A percentile compares a stretch with the other conserved stretches of the same genome.
phyloP scores from a whole-genome alignment of 306 rosid genomes.

The Lathyrus tuberosus region DNA sequence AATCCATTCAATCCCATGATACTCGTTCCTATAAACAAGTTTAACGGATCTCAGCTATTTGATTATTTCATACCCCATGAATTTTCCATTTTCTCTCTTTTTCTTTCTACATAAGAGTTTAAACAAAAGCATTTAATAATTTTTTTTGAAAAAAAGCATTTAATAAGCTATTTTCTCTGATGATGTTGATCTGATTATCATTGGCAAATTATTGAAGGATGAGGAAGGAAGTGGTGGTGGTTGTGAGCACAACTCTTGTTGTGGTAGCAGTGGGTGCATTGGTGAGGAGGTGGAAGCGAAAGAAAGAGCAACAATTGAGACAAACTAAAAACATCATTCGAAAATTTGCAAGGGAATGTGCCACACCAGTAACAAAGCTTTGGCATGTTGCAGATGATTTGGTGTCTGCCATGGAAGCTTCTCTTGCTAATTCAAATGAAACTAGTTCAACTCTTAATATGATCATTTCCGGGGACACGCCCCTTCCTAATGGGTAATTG shows the following conservation, averaged over 20 bases:
- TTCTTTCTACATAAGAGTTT: neutral
- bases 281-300: conserved; percentile 45
- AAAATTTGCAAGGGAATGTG: conserved; percentile 62
- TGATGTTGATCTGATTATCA: conserved; percentile 11
- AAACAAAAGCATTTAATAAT: conserved; percentile 6
- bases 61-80: conserved; percentile 14
- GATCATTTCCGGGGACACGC: conserved; percentile 56
- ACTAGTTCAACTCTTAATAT: conserved; percentile 47
- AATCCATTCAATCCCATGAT: conserved; percentile 46
- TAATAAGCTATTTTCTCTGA: neutral
- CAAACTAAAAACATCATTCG: conserved; percentile 46
- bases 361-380: conserved; percentile 59
- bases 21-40: conserved; percentile 45
- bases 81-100: neutral
- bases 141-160: neutral
- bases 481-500: conserved; percentile 64
- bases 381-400: conserved; percentile 59
- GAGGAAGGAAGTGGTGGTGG: conserved; percentile 54
- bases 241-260: conserved; percentile 44
- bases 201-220: conserved; percentile 28
- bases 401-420: conserved; percentile 54
- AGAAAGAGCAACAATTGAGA: conserved; percentile 50
- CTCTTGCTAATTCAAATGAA: conserved; percentile 46
- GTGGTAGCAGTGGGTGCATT: conserved; percentile 39
- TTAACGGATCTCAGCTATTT: conserved; percentile 45